Base-by-base conservation (phyloP, 257 asterid species). In the Coffea eugenioides region DNA sequence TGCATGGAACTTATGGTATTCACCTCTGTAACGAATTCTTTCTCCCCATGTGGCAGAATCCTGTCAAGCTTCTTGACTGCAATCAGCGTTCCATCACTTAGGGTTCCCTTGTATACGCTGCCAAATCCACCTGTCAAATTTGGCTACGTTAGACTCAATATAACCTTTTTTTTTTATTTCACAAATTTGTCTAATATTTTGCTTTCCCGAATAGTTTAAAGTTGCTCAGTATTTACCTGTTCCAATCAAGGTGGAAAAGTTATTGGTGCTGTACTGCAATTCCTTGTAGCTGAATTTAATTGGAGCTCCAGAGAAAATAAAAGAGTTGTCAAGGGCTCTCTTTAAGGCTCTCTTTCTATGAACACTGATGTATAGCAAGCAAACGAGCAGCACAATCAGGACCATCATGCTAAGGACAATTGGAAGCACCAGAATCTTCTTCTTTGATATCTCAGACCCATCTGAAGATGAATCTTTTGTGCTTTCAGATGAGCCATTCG, bases 1-100 rank as follows among this genome's bases (percentile, higher is more conserved):
- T 94, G 97, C 98, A 92, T 94, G 16, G 98, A 92, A 83, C 98
- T 88, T 13, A 94, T 94, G 8, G 97, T 91, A 84, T 87, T 94
- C 84, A 94, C 98, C 83, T 94, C 98, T 2, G 97, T 94, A 34
- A 94, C 80, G 52, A 94, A 94, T 86, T 92, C 98, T 82, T 83
- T 90, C 88, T 92, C 93, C 4, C 97, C 98, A 59, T 92, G 97
- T 6, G 98, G 97, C 65, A 94, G 84, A 75, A 94, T 80, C 82
- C 90, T 87, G 82, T 91, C 98, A 5, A 92, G 97, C 89, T 88
- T 94, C 84, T 94, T 94, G 48, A 94, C 98, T 18, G 97, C 98
- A 36, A 94, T 88, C 80, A 86, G 75, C 0, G 97, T 89, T 59
- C 96, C 97, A 31, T 94, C 94, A 39, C 87, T 89, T 21, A 94